These are phyloP conservation scores for Dendrothele bispora DNA, from an alignment of 768 basidiomycete species.

Conservation along the genomic window DNA sequence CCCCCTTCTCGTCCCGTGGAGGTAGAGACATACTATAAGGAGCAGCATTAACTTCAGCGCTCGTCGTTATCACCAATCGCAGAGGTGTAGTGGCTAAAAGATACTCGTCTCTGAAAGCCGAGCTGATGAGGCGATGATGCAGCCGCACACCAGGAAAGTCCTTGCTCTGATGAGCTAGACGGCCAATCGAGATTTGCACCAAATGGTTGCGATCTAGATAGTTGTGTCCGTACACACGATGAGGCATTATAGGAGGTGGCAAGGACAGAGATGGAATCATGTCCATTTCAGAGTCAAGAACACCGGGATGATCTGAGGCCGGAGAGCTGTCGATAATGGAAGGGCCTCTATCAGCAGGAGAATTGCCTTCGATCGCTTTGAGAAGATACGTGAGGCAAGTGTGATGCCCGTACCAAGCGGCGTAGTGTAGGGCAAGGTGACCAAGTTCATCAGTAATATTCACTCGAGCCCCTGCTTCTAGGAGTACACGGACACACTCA, in stretches of 20 bases:
- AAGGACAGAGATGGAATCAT: conserved; percentile 92
- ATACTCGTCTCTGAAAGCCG: conserved; percentile 64
- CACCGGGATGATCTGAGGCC: conserved; percentile 30
- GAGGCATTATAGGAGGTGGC: conserved; percentile 97
- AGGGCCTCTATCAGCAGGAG: conserved; percentile 21
- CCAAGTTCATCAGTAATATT: conserved; percentile 80
- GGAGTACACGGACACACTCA: conserved; percentile 71
- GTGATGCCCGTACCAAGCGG: conserved; percentile 93
- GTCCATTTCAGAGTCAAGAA: conserved; percentile 75
- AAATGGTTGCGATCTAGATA: conserved; percentile 86
- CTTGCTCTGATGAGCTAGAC: conserved; percentile 42
- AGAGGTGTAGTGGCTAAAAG: conserved; percentile 78
- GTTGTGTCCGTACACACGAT: conserved; percentile 96
- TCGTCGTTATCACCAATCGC: conserved; percentile 93
- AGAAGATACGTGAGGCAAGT: conserved; percentile 65
- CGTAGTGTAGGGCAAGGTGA: conserved; percentile 87
- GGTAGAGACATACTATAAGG: conserved; percentile 91
- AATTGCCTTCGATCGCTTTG: conserved; percentile 33
- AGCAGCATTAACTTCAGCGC: conserved; percentile 78
- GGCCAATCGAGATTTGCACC: conserved; percentile 84
- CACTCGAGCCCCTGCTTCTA: conserved; percentile 79
- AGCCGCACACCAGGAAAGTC: conserved; percentile 56
- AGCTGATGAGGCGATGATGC: conserved; percentile 71
- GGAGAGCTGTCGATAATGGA: conserved; percentile 37
- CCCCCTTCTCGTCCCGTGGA: conserved; percentile 64